These are phyloP conservation scores for Oryza glumipatula DNA, from an alignment of 176 grass and related monocot genomes.

Conservation along the genomic window DNA sequence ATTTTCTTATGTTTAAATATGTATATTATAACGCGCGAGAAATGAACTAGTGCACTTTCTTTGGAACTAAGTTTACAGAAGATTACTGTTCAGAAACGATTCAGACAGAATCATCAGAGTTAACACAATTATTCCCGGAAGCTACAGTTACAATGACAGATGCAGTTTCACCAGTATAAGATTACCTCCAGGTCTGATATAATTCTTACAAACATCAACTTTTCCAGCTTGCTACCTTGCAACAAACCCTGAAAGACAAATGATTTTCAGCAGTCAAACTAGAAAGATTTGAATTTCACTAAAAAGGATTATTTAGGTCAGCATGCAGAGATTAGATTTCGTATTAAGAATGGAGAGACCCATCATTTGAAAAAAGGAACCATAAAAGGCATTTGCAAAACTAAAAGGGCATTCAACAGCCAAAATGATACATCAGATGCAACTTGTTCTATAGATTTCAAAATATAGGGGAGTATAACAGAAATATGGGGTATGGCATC, in stretches of 20 bases:
- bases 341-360: background rate
- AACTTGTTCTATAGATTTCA: background rate
- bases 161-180: slow-evolving; percentile 1
- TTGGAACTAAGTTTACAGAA: slow-evolving; percentile 33
- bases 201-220: slow-evolving; percentile 62
- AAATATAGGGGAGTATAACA: slow-evolving; percentile 11
- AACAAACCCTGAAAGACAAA: slow-evolving; percentile 59
- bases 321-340: background rate
- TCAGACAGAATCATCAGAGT: background rate
- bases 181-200: slow-evolving; percentile 74
- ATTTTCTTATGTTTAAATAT: slow-evolving; percentile 5
- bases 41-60: slow-evolving; percentile 10
- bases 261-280: slow-evolving; percentile 34
- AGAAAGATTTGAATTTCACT: slow-evolving; percentile 11
- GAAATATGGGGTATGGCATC: slow-evolving; percentile 10
- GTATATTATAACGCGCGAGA: background rate
- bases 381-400: slow-evolving; percentile 1
- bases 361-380: background rate
- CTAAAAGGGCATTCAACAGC: background rate
- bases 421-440: background rate
- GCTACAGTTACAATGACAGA: background rate
- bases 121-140: slow-evolving; percentile 8
- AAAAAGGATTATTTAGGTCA: background rate
- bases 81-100: background rate
- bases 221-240: slow-evolving; percentile 58